A percentile compares a stretch with the other conserved stretches of the same genome.
Conservation (phyloP, 768 basidiomycete species). For the Lactarius pseudohatsudake region DNA sequence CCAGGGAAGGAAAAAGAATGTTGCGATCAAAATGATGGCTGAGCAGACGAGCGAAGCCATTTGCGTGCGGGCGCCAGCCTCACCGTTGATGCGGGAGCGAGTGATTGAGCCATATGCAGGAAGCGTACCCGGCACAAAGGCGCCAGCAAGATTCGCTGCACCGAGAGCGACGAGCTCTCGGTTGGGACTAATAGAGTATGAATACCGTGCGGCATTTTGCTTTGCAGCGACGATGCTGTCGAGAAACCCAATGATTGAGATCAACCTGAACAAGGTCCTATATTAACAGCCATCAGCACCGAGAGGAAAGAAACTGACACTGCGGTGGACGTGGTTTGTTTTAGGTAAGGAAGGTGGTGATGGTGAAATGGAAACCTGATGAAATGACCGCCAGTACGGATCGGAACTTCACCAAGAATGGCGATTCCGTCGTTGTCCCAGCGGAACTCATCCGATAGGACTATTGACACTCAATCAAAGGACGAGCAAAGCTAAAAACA, state of each 20-base stretch:
- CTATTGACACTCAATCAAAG: constrained; percentile 39
- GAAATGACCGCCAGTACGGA: constrained; percentile 59
- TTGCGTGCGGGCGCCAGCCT: constrained; percentile 86
- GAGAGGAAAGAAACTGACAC: constrained; percentile 45
- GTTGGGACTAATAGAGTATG: constrained; percentile 89
- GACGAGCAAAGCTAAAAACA: background rate
- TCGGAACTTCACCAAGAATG: constrained; percentile 76
- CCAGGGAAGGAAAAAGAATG: constrained; percentile 86
- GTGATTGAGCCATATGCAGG: constrained; percentile 95
- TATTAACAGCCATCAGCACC: constrained; percentile 3
- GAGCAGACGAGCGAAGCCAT: constrained; percentile 84
- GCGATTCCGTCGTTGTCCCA: constrained; percentile 83
- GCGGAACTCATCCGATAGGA: constrained; percentile 60
- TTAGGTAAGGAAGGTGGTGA: constrained; percentile 61
- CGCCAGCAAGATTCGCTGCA: constrained; percentile 72
- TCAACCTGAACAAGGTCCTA: constrained; percentile 48
- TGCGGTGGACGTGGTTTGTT: constrained; percentile 81
- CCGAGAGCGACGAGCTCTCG: constrained; percentile 94
- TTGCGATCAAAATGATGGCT: constrained; percentile 71
- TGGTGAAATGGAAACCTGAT: constrained; percentile 71
- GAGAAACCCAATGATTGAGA: constrained; percentile 85
- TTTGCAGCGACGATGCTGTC: constrained; percentile 96
- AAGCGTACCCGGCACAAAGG: constrained; percentile 84
- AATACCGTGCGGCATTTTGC: constrained; percentile 82
- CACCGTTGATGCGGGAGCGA: constrained; percentile 85